Conservation (phyloP, 805 yeast species). For the Metschnikowia sp. region DNA sequence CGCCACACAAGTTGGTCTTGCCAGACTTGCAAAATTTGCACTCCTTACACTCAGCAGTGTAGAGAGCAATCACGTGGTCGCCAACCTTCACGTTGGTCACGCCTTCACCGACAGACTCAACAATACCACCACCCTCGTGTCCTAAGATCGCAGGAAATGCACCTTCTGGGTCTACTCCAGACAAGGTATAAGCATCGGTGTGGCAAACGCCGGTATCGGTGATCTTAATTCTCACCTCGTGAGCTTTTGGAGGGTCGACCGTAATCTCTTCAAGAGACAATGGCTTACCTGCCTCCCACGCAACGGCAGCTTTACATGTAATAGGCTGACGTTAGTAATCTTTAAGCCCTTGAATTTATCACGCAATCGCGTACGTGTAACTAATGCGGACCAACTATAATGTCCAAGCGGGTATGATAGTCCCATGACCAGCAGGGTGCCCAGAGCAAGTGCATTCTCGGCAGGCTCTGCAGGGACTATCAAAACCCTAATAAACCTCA, state of each 20-base stretch:
- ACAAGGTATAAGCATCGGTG: slow-evolving; percentile 94
- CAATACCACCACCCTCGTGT: slow-evolving; percentile 98
- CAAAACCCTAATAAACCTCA: too few species aligned
- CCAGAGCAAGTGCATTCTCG: background rate
- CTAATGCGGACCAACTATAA: background rate
- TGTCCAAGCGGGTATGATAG: background rate
- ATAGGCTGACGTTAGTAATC: slow-evolving; percentile 43
- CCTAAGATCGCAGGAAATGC: slow-evolving; percentile 91
- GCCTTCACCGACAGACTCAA: slow-evolving; percentile 92
- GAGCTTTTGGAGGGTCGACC: slow-evolving; percentile 93
- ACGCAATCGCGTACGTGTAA: too few species aligned
- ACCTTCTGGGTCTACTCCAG: slow-evolving; percentile 96
- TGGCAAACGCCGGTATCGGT: slow-evolving; percentile 94
- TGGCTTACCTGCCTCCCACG: slow-evolving; percentile 92
- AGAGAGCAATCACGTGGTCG: slow-evolving; percentile 88
- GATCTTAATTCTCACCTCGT: slow-evolving; percentile 92
- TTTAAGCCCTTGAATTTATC: too few species aligned
- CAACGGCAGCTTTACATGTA: slow-evolving; percentile 93
- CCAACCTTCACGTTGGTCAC: slow-evolving; percentile 89
- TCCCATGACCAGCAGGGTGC: slow-evolving; percentile 10
- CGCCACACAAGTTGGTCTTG: slow-evolving; percentile 93
- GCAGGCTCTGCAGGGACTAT: too few species aligned
- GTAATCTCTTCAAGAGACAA: slow-evolving; percentile 80
- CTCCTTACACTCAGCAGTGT: slow-evolving; percentile 94
- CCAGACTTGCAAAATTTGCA: slow-evolving; percentile 95